A percentile compares a stretch with the other conserved stretches of the same genome.
Conservation (phyloP, 352 stramenopile genomes). For the Phytophthora pini region DNA sequence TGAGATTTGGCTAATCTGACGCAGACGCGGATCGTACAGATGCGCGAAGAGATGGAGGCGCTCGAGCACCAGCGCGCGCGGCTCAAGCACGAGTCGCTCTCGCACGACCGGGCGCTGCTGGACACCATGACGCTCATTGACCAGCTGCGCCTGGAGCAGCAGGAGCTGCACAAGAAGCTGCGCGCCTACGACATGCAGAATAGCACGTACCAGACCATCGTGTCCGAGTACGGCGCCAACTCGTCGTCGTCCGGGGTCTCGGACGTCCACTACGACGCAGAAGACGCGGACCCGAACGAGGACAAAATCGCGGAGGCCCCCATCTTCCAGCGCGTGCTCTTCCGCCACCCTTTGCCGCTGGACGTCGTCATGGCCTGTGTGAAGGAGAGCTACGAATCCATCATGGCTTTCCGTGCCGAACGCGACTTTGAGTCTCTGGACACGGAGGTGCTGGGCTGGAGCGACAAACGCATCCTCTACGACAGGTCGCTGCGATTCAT, state of each 20-base stretch:
- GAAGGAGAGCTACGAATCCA: slow-evolving; percentile 62
- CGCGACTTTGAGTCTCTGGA: slow-evolving; percentile 51
- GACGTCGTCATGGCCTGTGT: slow-evolving; percentile 55
- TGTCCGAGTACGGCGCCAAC: slow-evolving; percentile 44
- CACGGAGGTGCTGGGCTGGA: slow-evolving; percentile 62
- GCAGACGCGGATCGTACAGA: slow-evolving; percentile 48
- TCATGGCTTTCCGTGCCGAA: slow-evolving; percentile 61
- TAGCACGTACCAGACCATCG: slow-evolving; percentile 62
- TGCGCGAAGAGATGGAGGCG: slow-evolving; percentile 55
- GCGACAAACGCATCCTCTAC: slow-evolving; percentile 51
- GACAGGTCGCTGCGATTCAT: slow-evolving; percentile 59
- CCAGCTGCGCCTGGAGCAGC: slow-evolving; percentile 48
- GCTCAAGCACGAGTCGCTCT: slow-evolving; percentile 34
- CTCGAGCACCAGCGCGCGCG: slow-evolving; percentile 53
- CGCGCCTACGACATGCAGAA: slow-evolving; percentile 56
- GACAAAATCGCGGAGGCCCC: slow-evolving; percentile 29
- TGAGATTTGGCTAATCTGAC: not conserved
- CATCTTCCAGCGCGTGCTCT: slow-evolving; percentile 65
- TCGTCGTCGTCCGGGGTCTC: slow-evolving; percentile 3
- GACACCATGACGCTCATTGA: slow-evolving; percentile 55
- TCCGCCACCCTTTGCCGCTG: slow-evolving; percentile 41
- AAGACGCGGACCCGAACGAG: slow-evolving; percentile 11
- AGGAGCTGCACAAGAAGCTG: slow-evolving; percentile 42
- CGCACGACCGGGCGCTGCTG: slow-evolving; percentile 31
- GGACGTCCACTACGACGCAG: not conserved